Evolutionary conservation across 2,329 filamentous ascomycete genomes (phyloP), one percentile per base, ranked within the genome.

Genomic region (Cordyceps javanica): DNA sequence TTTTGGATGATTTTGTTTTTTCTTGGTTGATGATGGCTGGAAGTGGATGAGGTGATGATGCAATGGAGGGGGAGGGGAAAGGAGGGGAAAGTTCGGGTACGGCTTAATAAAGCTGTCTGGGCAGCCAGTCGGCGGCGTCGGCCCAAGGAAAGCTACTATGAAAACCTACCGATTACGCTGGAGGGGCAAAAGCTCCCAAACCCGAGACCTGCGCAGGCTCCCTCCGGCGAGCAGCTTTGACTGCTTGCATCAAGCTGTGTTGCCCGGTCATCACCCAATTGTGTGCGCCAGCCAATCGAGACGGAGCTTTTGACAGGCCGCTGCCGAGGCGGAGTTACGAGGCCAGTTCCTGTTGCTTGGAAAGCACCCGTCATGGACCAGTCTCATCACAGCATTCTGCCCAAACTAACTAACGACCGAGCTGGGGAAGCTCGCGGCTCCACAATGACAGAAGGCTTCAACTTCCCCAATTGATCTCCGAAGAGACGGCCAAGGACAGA

Each of bases 1-100:
- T 97, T 86, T 86, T 96, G 88, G 79, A 78, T 79, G 78, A 67
- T 79, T 76, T 70, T 65, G 69, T 34, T 68, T 70, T 59, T 50
- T 52, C 3, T 61, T 66, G 66, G 44, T 55, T 60, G 52, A 36
- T 61, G 45, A 34, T 59, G 61, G 61, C 59, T 62, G 50, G 57
- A 59, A 50, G 54, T 58, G 34, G 51, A 51, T 41, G 30, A 62
- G 14, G 41, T 54, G 56, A 58, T 42, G 55, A 57, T 61, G 57
- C 54, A 45, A 55, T 55, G 34, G 55, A 51, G 39, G 48, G 32
- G 48, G 49, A 58, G 57, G 51, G 55, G 38, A 48, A 30, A 58
- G 25, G 34, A 36, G n/a, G 41, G 28, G 23, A 39, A 55, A n/a
- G n/a, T n/a, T n/a, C n/a, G n/a, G n/a, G n/a, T n/a, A n/a, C n/a